These are phyloP conservation scores for Lepiota venenata DNA, from an alignment of 768 basidiomycete species.

Conservation along the genomic window DNA sequence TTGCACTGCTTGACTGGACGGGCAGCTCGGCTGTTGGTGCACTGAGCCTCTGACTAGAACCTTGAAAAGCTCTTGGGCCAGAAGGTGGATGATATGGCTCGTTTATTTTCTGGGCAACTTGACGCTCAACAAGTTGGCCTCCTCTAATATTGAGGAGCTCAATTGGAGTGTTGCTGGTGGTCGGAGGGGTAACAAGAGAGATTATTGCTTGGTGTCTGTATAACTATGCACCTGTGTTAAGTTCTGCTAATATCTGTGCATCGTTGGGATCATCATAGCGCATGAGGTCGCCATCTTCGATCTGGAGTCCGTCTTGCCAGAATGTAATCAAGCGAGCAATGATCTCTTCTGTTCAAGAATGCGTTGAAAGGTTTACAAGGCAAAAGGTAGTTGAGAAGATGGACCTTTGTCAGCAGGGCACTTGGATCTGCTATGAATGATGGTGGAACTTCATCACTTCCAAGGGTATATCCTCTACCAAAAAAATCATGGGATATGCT, in stretches of 20 bases:
- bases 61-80: conserved; percentile 55
- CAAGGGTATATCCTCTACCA: conserved; percentile 81
- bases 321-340: conserved; percentile 79
- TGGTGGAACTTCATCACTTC: conserved; percentile 84
- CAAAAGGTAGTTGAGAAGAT: background rate
- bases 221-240: conserved; percentile 61
- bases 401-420: conserved; percentile 30
- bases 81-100: conserved; percentile 71
- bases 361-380: no score
- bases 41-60: conserved; percentile 80
- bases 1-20: conserved; percentile 19
- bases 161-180: conserved; percentile 77
- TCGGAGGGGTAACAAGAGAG: background rate
- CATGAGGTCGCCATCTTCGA: conserved; percentile 86
- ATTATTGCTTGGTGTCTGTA: background rate
- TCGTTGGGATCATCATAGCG: conserved; percentile 79
- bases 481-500: conserved; percentile 38
- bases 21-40: conserved; percentile 58
- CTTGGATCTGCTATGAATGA: conserved; percentile 72
- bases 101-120: conserved; percentile 61
- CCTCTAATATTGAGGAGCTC: conserved; percentile 66
- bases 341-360: conserved; percentile 48
- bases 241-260: conserved; percentile 63
- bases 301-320: conserved; percentile 91
- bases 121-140: conserved; percentile 83